Percentiles rank a stretch among this genome's conserved stretches.
These are phyloP conservation scores for Iris pallida DNA, from an alignment of 116 monocot species.

Conservation along the genomic window DNA sequence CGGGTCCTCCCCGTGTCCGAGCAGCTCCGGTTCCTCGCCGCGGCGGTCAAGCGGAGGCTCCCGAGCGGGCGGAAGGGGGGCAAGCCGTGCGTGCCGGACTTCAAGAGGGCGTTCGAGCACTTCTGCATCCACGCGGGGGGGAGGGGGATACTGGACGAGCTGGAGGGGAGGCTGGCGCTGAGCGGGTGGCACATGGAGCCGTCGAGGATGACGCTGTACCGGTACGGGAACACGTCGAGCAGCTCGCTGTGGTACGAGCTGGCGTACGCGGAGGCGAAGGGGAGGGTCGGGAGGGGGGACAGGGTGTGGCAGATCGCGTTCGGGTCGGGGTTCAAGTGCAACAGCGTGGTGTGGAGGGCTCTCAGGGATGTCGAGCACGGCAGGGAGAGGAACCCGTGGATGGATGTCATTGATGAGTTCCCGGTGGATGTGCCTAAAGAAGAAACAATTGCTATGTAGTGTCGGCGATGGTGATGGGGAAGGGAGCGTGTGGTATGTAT, in stretches of 20 bases:
- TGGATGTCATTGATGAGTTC: conserved; percentile 22
- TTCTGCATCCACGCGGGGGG: conserved; percentile 60
- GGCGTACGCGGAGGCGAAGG: conserved; percentile 23
- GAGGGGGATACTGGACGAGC: conserved; percentile 20
- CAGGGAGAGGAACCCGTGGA: conserved; percentile 15
- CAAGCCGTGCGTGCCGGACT: conserved; percentile 12
- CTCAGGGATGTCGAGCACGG: conserved; percentile 9
- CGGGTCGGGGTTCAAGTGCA: conserved; percentile 51
- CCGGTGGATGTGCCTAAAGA: conserved; percentile 21
- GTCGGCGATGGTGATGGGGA: too few relatives aligned
- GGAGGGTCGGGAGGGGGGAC: conserved; percentile 21
- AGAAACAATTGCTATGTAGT: conserved; percentile 5
- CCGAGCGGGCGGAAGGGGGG: too few relatives aligned
- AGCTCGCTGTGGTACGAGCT: conserved; percentile 35
- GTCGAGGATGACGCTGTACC: conserved; percentile 29
- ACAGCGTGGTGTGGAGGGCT: conserved; percentile 49
- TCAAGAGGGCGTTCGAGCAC: conserved; percentile 31
- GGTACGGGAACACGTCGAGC: conserved; percentile 35
- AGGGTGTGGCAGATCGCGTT: conserved; percentile 45
- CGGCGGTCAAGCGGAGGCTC: background rate
- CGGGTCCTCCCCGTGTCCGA: conserved; percentile 19
- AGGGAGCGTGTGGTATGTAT: too few relatives aligned
- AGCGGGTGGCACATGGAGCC: conserved; percentile 29
- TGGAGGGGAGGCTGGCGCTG: conserved; percentile 18
- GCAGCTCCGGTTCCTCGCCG: conserved; percentile 13